phyloP scores from a whole-genome alignment of 768 basidiomycete genomes.

The Tylopilus subfusipes region DNA sequence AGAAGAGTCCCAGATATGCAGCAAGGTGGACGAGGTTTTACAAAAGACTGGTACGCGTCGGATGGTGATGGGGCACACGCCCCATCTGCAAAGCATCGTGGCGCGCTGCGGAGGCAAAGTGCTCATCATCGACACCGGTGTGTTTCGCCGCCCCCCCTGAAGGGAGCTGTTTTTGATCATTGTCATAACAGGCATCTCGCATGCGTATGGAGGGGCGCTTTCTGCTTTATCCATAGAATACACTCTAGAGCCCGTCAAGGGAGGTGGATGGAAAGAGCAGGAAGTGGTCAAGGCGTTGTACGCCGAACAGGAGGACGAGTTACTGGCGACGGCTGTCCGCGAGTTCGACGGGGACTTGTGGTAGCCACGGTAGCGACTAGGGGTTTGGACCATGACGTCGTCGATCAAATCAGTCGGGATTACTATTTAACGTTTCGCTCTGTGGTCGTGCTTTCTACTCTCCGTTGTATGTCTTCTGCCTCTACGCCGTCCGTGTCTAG shows the following conservation, averaged over 20 bases:
- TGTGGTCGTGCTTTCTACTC: not conserved
- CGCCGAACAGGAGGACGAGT: constrained; percentile 30
- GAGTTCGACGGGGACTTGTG: constrained; percentile 25
- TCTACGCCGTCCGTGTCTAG: constrained; percentile 27
- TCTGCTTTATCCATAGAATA: constrained; percentile 89
- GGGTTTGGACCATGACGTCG: constrained; percentile 22
- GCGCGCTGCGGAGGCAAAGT: constrained; percentile 88
- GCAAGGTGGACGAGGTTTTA: constrained; percentile 66
- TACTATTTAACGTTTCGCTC: constrained; percentile 21
- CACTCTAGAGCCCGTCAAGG: constrained; percentile 60
- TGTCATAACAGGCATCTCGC: constrained; percentile 68
- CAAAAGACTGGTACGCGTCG: constrained; percentile 75
- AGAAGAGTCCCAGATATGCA: constrained; percentile 65
- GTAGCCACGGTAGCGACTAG: constrained; percentile 17
- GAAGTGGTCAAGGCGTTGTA: constrained; percentile 36
- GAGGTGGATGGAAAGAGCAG: constrained; percentile 35
- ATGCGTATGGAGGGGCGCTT: constrained; percentile 90
- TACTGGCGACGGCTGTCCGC: constrained; percentile 25
- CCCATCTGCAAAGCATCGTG: constrained; percentile 82
- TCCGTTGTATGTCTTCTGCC: constrained; percentile 12
- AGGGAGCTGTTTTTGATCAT: constrained; percentile 8
- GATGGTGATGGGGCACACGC: constrained; percentile 97
- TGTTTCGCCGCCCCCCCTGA: not conserved
- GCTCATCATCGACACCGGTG: constrained; percentile 94
- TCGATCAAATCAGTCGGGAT: constrained; percentile 4